Percentiles rank a stretch among this genome's conserved stretches.
phyloP scores from a whole-genome alignment of 164 flowering plant species.

The Chimonanthus praecox region DNA sequence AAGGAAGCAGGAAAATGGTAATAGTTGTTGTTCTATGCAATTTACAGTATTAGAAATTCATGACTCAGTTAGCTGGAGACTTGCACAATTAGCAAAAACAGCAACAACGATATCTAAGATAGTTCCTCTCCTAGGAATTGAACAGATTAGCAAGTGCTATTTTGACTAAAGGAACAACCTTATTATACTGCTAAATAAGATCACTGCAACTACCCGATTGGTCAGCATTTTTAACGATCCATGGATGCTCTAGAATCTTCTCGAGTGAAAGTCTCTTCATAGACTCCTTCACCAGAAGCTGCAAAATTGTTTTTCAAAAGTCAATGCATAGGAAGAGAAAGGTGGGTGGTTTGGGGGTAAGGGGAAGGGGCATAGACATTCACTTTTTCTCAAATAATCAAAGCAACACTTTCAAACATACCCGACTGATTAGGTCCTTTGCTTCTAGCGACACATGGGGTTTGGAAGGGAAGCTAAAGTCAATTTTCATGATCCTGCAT shows the following conservation, averaged over 20 bases:
- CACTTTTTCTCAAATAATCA: neutral
- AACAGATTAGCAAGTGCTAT: too few relatives aligned
- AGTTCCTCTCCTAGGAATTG: too few relatives aligned
- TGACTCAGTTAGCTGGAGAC: too few relatives aligned
- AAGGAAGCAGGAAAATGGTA: too few relatives aligned
- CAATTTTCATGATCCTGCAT: slow-evolving; percentile 75
- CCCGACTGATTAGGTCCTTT: slow-evolving; percentile 59
- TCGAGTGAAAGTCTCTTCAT: slow-evolving; percentile 76
- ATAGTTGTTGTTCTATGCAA: too few relatives aligned
- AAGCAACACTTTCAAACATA: slow-evolving; percentile 9
- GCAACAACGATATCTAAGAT: too few relatives aligned
- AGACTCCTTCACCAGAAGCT: slow-evolving; percentile 89
- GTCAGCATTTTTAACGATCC: slow-evolving; percentile 72
- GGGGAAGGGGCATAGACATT: neutral
- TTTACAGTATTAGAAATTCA: too few relatives aligned
- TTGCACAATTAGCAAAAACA: too few relatives aligned
- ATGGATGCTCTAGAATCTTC: slow-evolving; percentile 80
- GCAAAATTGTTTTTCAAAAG: slow-evolving; percentile 17
- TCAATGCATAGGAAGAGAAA: neutral
- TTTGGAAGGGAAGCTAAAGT: slow-evolving; percentile 60
- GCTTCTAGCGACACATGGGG: slow-evolving; percentile 68
- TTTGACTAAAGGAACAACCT: neutral
- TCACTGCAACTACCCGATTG: slow-evolving; percentile 34
- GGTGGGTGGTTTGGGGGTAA: too few relatives aligned
- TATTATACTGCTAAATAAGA: neutral